A percentile compares a stretch with the other conserved stretches of the same genome.
phyloP scores from a whole-genome alignment of 495 filamentous ascomycete genomes.

The Evansstolkia leycettana region DNA sequence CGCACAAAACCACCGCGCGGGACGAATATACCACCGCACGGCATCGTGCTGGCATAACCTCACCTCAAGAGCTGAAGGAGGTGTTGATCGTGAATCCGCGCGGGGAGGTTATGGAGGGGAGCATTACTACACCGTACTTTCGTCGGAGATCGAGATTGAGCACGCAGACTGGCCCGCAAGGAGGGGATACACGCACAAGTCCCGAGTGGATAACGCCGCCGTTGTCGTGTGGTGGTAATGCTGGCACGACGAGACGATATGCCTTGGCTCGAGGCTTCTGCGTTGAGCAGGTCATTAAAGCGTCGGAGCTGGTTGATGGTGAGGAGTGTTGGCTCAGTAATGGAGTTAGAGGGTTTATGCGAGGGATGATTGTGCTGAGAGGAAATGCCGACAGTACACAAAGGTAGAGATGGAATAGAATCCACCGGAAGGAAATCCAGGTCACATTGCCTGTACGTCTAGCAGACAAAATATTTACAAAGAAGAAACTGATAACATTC shows the following conservation, averaged over 20 bases:
- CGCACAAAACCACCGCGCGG: constrained; percentile 63
- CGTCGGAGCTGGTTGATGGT: constrained; percentile 47
- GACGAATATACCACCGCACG: constrained; percentile 54
- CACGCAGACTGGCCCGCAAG: no score
- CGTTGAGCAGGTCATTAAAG: constrained; percentile 45
- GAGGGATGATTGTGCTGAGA: constrained; percentile 21
- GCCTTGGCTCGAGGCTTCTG: constrained; percentile 53
- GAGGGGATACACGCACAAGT: not conserved
- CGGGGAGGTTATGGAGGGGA: constrained; percentile 75
- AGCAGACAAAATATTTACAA: no score
- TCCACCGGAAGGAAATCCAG: no score
- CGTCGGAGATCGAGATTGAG: constrained; percentile 16
- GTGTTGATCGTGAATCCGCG: constrained; percentile 59
- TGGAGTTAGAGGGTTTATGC: constrained; percentile 66
- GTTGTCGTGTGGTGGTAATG: constrained; percentile 57
- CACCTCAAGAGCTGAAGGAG: constrained; percentile 43
- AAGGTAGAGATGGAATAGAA: no score
- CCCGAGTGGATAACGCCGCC: constrained; percentile 30
- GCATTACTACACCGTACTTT: constrained; percentile 70
- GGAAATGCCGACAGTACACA: no score
- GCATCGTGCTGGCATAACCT: constrained; percentile 38
- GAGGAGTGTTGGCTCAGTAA: constrained; percentile 81
- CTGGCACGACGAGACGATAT: constrained; percentile 74
- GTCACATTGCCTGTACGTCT: no score
- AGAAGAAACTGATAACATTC: no score